Evolutionary conservation across 2,329 filamentous ascomycete genomes (phyloP).

Genomic region (Tolypocladium album): DNA sequence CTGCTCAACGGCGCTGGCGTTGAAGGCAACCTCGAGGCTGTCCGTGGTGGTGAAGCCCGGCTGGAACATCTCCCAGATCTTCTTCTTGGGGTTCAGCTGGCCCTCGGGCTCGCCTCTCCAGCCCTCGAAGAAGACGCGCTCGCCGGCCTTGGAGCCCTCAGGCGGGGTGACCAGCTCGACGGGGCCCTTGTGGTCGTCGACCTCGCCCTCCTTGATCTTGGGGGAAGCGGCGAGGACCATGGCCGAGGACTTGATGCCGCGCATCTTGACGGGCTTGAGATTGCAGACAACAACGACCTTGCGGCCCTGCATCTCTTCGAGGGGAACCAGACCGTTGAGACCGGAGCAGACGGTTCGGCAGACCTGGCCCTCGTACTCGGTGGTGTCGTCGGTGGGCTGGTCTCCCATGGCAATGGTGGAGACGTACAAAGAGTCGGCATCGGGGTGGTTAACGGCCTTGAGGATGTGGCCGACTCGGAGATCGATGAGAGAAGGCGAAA

Average conservation of each 20-base stretch:
- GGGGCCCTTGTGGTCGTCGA: conserved; percentile 74
- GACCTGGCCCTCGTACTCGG: conserved; percentile 81
- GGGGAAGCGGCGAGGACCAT: conserved; percentile 97
- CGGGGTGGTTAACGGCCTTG: conserved; percentile 89
- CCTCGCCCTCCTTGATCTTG: conserved; percentile 69
- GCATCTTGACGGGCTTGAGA: conserved; percentile 98
- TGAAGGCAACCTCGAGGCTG: conserved; percentile 72
- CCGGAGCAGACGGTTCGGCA: conserved; percentile 96
- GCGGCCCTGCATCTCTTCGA: conserved; percentile 93
- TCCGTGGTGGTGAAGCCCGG: conserved; percentile 90
- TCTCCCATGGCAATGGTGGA: conserved; percentile 94
- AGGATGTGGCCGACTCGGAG: conserved; percentile 95
- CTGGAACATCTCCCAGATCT: conserved; percentile 96
- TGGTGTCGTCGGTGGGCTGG: conserved; percentile 76
- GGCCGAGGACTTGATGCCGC: conserved; percentile 63
- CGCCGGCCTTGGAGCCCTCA: conserved; percentile 66
- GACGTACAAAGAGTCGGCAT: conserved; percentile 91
- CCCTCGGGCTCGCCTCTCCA: conserved; percentile 90
- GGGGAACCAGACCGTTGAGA: conserved; percentile 81
- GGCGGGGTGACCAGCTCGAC: conserved; percentile 89
- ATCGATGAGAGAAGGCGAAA: conserved; percentile 81
- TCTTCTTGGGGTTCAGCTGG: conserved; percentile 97
- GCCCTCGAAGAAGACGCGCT: conserved; percentile 86
- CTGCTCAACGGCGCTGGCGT: conserved; percentile 66
- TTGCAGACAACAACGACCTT: conserved; percentile 96